Evolutionary conservation across 2,329 filamentous ascomycete genomes (phyloP), one percentile per base, ranked within the genome.

Genomic region (Hymenoscyphus fructigenus): DNA sequence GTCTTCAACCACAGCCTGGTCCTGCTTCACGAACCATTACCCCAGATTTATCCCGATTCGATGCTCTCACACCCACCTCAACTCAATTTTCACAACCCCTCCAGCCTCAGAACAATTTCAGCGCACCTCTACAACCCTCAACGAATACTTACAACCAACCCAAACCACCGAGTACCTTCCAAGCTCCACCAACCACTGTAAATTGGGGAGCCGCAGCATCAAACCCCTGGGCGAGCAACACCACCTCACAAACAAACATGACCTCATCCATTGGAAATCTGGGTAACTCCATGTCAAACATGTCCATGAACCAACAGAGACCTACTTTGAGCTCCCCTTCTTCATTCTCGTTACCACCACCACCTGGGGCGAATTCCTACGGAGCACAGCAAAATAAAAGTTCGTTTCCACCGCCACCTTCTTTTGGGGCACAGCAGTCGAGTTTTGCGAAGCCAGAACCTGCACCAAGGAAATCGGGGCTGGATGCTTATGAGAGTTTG

Each of bases 1-100:
- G 69, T 62, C 74, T 59, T 77, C 81, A 62, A 76, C 79, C 53
- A 69, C 79, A 72, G 41, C 67, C 69, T 59, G 68, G 61, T 23
- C 68, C 71, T 65, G 62, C 59, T 20, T 87, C 83, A 75, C 78
- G 86, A 57, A 86, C 85, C 0, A 83, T 88, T 32, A 87, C 85
- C 0, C 85, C 86, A 0, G 86, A 88, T 66, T 78, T 89, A 0
- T 79, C 77, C 20, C 78, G 80, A 17, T 86, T 88, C 68, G 80
- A 83, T 58, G 73, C 84, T 20, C 79, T 89, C 66, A 81, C 82
- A 1, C 87, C 87, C 0, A 82, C 84, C 3, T 79, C 83, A 15
- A 89, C 87, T 1, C 87, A 90, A 74, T 89, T 83, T 73, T 88
- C 86, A 1, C 82, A 88, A 66, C 86, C 87, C 0, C 66, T 76